Evolutionary conservation across 768 basidiomycete genomes (phyloP), one percentile per base, ranked within the genome.

Genomic region (Amanita polypyramis): DNA sequence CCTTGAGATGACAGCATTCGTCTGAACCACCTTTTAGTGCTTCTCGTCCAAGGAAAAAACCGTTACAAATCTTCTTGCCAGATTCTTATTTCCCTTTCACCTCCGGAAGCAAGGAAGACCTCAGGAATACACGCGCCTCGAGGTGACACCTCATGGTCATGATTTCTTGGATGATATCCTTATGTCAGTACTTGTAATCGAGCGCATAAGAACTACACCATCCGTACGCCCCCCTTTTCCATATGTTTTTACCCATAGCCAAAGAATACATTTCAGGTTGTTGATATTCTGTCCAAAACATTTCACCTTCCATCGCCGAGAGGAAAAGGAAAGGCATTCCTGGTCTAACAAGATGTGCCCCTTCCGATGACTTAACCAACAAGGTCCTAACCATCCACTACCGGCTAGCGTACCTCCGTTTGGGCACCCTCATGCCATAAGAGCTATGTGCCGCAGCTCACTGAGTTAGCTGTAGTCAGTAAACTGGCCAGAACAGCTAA

Each of bases 401-500:
- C 4, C 25, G 23, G 21, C 23, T 41, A 37, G 19, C 5, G 12
- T 14, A 10, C 44, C 15, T 10, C 7, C 17, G 2, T 33, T 32
- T 17, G 25, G 2, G 14, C 45, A 7, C 7, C 23, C 5, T 77
- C 60, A 85, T 2, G 79, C 78, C 80, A 90, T 81, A 14, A 92
- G 70, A 11, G 84, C 80, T 48, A 92, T 91, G 51, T 90, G 79
- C 56, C 75, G 82, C 56, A 92, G 65, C 67, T 90, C 88, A 55
- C 89, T 91, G 56, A 51, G 14, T 21, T 20, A 43, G 25, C n/a
- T n/a, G n/a, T 21, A 44, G 17, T 40, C 11, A 47, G n/a, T 25
- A 35, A 43, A 46, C 19, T 29, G 14, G 14, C 40, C 23, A 29
- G 23, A 41, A 51, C 32, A 38, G 17, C 15, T 7, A 21, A 8